Evolutionary conservation across 2,329 filamentous ascomycete species (phyloP), one percentile per base, ranked within the genome.

Genomic region (Aspergillus carbonarius): DNA sequence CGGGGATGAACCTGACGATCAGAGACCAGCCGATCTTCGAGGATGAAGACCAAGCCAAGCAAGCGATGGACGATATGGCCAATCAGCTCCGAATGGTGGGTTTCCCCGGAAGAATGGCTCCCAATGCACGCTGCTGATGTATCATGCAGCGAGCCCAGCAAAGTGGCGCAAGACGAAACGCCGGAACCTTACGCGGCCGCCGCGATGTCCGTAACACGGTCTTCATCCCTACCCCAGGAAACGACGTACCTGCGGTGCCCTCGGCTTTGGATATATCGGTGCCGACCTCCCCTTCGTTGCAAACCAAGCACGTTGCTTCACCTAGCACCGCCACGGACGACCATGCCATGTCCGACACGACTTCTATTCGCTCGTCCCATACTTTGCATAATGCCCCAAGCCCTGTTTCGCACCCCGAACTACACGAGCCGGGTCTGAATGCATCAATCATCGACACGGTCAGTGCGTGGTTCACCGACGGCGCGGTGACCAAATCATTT

Each of bases 171-270:
- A 84, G 85, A 57, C 85, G 89, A 25, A 89, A 87, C 68, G 79
- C 85, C 13, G 89, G 90, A 47, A 97, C 92, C 13, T 81, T 96
- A 15, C 86, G 95, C 65, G 95, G 95, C 53, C 89, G 95, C 60
- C 85, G 95, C 71, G 93, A 98, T 72, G 91, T 96, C 62, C 86
- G 93, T 59, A 96, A 96, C 75, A 97, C 93, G 1, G 88, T 96
- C 55, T 93, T 95, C 70, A 82, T 93, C 63, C 88, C 91, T 40
- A 67, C 68, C 10, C 73, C 75, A 37, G 75, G 78, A 55, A 65
- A 65, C 58, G 71, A 75, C 69, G 54, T 70, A 51, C 60, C 68
- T 55, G 55, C 64, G 63, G 52, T 69, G 44, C 54, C 72, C 66
- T 61, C 65, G 15, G 62, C 63, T 20, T 60, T 67, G 9, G 69